Conservation (phyloP, 2,329 filamentous ascomycete genomes). For the Didymella sp. region DNA sequence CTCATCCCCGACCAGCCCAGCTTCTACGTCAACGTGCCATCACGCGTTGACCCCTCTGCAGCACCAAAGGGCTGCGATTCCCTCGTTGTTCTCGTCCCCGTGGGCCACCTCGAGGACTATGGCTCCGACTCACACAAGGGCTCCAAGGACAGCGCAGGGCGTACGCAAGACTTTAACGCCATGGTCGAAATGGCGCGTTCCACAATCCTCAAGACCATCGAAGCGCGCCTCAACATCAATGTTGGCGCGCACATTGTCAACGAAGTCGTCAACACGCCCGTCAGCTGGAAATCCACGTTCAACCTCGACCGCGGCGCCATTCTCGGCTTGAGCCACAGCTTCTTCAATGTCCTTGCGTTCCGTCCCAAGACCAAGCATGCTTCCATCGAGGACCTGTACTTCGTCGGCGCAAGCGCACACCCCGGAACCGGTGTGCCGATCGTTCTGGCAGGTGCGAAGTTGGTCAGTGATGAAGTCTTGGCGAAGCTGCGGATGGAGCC, state of each 20-base stretch:
- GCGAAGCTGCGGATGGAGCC: conserved; percentile 38
- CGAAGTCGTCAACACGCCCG: conserved; percentile 71
- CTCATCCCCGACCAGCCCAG: conserved; percentile 71
- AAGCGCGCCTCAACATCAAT: conserved; percentile 64
- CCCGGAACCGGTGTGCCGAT: conserved; percentile 80
- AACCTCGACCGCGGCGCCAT: conserved; percentile 79
- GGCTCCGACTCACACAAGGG: conserved; percentile 49
- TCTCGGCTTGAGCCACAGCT: conserved; percentile 72
- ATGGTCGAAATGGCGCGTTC: conserved; percentile 66
- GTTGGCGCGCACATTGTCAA: conserved; percentile 61
- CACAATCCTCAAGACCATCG: conserved; percentile 67
- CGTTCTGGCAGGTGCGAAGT: conserved; percentile 71
- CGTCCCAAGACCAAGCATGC: conserved; percentile 65
- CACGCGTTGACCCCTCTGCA: conserved; percentile 70
- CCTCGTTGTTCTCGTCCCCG: conserved; percentile 74
- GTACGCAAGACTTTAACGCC: conserved; percentile 65
- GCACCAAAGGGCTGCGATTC: conserved; percentile 70
- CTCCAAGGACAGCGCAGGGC: conserved; percentile 50
- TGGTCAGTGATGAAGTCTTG: conserved; percentile 64
- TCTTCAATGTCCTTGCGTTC: conserved; percentile 76
- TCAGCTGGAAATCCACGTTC: conserved; percentile 70
- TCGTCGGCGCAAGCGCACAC: conserved; percentile 78
- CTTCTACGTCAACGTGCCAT: conserved; percentile 81
- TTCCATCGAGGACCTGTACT: conserved; percentile 64
- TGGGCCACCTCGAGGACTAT: conserved; percentile 67